A percentile compares a stretch with the other conserved stretches of the same genome.
Evolutionary conservation across 2,329 filamentous ascomycete species (phyloP).

Genomic region (Alternaria postmessia): DNA sequence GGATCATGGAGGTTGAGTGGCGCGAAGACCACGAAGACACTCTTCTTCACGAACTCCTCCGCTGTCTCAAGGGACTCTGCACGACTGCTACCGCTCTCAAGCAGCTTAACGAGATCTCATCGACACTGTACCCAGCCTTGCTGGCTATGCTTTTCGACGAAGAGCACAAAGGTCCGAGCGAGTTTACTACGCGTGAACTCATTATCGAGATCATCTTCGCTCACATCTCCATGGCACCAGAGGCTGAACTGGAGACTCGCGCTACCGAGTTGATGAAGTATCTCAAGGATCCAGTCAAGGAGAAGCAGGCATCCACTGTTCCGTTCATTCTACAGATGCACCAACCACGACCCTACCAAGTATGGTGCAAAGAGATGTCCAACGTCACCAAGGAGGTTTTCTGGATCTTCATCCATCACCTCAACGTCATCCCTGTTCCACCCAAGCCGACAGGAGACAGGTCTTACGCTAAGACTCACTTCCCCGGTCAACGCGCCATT

Average conservation of each 20-base stretch:
- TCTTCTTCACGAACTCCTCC: constrained; percentile 86
- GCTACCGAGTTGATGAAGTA: constrained; percentile 79
- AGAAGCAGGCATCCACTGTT: constrained; percentile 78
- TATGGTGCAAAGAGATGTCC: constrained; percentile 92
- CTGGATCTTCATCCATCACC: constrained; percentile 96
- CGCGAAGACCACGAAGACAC: constrained; percentile 96
- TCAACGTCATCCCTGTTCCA: constrained; percentile 80
- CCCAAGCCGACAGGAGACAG: constrained; percentile 42
- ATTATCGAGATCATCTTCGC: constrained; percentile 89
- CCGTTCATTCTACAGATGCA: constrained; percentile 92
- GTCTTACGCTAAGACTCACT: constrained; percentile 70
- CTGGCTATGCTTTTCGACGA: constrained; percentile 92
- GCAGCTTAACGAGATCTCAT: constrained; percentile 80
- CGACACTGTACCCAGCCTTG: constrained; percentile 83
- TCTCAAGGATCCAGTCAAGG: constrained; percentile 76
- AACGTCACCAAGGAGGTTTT: constrained; percentile 98
- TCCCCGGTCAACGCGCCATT: constrained; percentile 85
- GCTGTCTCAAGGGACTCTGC: constrained; percentile 93
- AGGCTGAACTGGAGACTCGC: constrained; percentile 69
- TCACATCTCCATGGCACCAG: constrained; percentile 72
- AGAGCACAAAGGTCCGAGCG: constrained; percentile 97
- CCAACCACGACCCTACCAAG: constrained; percentile 83
- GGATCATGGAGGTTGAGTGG: constrained; percentile 97
- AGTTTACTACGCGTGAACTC: constrained; percentile 92
- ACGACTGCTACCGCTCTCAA: constrained; percentile 87